Evolutionary conservation across 495 filamentous ascomycete genomes (phyloP).

Genomic region (Annulohypoxylon bovei): DNA sequence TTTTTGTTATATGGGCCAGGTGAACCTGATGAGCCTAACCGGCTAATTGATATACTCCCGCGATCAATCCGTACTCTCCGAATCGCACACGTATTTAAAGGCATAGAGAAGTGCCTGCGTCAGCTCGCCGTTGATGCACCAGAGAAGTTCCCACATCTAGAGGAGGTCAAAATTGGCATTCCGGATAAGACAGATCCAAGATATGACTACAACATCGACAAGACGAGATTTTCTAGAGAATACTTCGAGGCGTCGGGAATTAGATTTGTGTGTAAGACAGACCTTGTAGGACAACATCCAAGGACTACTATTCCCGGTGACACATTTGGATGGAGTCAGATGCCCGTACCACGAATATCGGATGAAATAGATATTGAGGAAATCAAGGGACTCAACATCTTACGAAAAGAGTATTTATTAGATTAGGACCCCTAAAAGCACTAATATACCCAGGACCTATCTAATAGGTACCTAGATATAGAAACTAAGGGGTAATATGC

Average conservation of each 20-base stretch:
- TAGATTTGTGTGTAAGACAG: not conserved
- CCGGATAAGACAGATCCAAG: not conserved
- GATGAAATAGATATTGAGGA: not conserved
- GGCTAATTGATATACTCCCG: slow-evolving; percentile 1
- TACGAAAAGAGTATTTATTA: too few species aligned
- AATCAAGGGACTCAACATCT: too few species aligned
- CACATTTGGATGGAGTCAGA: not conserved
- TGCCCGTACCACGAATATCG: not conserved
- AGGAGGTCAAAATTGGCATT: not conserved
- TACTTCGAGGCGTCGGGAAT: not conserved
- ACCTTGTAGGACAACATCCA: not conserved
- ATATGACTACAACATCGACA: not conserved
- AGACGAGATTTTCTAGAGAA: not conserved
- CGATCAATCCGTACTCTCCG: slow-evolving; percentile 10
- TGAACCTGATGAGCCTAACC: not conserved
- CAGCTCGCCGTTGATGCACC: slow-evolving; percentile 1
- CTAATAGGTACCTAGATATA: too few species aligned
- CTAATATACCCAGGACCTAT: too few species aligned
- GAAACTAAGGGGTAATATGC: too few species aligned
- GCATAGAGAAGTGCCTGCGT: not conserved
- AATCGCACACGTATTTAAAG: slow-evolving; percentile 1
- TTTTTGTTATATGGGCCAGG: not conserved
- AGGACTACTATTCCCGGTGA: slow-evolving; percentile 1
- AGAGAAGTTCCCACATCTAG: not conserved
- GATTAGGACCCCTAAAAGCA: too few species aligned